phyloP scores from a whole-genome alignment of 78 protist species.

The Dictyostelium firmibasis region DNA sequence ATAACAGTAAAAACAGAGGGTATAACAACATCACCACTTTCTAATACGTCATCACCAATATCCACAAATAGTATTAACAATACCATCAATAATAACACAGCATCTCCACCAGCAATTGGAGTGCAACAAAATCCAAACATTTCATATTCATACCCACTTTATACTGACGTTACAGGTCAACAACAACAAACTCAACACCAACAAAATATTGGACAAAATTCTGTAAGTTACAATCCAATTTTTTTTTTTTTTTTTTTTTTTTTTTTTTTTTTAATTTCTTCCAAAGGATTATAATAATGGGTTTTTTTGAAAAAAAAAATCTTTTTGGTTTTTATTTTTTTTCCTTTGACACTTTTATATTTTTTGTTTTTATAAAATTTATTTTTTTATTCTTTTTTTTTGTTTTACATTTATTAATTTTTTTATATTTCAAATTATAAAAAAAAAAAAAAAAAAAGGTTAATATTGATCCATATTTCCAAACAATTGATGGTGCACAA shows the following conservation, averaged over 20 bases:
- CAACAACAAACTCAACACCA: constrained; percentile 22
- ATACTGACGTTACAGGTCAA: not conserved
- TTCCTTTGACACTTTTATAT: not conserved
- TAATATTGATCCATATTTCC: not conserved
- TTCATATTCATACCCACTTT: not conserved
- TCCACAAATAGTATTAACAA: not conserved
- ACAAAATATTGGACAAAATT: not conserved
- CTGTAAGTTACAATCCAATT: not conserved
- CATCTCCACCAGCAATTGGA: not conserved
- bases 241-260: not conserved
- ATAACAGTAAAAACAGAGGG: not conserved
- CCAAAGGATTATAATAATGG: not conserved
- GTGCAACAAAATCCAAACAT: not conserved
- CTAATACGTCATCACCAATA: not conserved
- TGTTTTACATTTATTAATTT: too few species aligned
- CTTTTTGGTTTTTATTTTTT: not conserved
- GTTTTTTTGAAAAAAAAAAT: not conserved
- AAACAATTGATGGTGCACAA: constrained; percentile 40
- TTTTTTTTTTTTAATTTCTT: not conserved
- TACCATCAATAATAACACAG: not conserved
- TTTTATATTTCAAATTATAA: not conserved
- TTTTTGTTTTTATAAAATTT: too few species aligned
- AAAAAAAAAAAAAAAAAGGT: not conserved
- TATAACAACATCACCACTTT: not conserved
- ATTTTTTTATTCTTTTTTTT: too few species aligned